phyloP scores from a whole-genome alignment of 2,329 filamentous ascomycete species.

The Verticillium albo-atrum region DNA sequence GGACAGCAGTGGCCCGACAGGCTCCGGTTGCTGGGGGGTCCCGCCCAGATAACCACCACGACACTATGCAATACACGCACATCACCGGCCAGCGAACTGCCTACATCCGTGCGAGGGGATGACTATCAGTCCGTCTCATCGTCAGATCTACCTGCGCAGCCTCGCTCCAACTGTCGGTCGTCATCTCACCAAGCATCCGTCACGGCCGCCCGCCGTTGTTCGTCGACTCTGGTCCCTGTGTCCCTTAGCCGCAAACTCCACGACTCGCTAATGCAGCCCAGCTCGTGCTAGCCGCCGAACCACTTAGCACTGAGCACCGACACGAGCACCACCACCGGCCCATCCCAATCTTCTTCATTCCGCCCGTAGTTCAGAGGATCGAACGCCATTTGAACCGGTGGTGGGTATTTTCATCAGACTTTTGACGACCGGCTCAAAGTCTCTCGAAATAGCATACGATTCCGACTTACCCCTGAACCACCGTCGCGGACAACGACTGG shows the following conservation, averaged over 20 bases:
- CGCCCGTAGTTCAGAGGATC: not conserved
- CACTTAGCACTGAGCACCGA: not conserved
- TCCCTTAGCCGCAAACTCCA: not conserved
- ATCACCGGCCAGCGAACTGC: not conserved
- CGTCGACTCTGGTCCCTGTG: too few relatives aligned
- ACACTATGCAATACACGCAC: not conserved
- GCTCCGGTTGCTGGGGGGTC: too few relatives aligned
- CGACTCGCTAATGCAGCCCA: not conserved
- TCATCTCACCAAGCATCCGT: not conserved
- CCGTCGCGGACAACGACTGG: not conserved
- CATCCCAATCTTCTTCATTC: not conserved
- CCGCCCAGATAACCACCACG: too few relatives aligned
- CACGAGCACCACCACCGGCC: not conserved
- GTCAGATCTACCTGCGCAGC: not conserved
- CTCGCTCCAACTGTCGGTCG: not conserved
- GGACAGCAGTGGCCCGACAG: not conserved
- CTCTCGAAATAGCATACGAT: not conserved
- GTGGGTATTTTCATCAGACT: not conserved
- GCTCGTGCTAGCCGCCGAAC: not conserved
- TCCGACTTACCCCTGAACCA: not conserved
- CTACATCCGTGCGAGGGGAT: not conserved
- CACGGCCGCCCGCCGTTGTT: too few relatives aligned
- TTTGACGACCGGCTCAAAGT: not conserved
- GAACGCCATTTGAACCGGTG: not conserved
- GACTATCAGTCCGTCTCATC: not conserved